Evolutionary conservation across 192 early-diverging fungal genomes (phyloP), one percentile per base, ranked within the genome.

Genomic region (Chytriomyces sp.): DNA sequence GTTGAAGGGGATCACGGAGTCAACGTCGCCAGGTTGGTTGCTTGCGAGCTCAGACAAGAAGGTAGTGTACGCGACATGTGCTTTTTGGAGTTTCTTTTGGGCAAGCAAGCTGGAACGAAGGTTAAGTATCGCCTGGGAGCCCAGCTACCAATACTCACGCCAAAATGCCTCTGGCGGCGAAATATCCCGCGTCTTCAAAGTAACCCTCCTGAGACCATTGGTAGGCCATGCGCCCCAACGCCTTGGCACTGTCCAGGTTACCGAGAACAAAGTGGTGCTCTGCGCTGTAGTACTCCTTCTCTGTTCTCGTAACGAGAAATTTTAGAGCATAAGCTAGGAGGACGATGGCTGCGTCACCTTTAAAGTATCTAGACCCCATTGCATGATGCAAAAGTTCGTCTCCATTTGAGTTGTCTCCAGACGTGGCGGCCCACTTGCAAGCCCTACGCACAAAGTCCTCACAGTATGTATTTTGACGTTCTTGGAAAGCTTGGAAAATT

Each of bases 241-340:
- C 82, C 62, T 82, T 79, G 19, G 91, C 92, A 71, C 92, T 93
- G 68, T 94, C 93, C 17, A 88, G 52, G 6, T 92, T 92, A 41
- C 96, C 96, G 30, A 93, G 86, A 41, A 94, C 59, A 49, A 94
- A 90, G 78, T 98, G 96, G 62, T 79, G 75, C 75, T 98, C 96
- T 52, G 95, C 94, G 57, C 92, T 87, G 66, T 80, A 81, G 72
- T 91, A 96, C 55, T 86, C 77, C 39, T 82, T 84, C 52, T 93
- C 93, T 87, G 72, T 64, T 34, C 19, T 26, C 53, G 38, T 17
- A 34, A 1, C 12, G 75, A 2, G 70, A 76, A 19, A 28, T 14
- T 58, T 28, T 14, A 14, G 17, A 87, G 53, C 69, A 80, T 77
- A 58, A 77, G 78, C 33, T 81, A 78, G 64, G 80, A 72, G 31